These are phyloP conservation scores for Ascochyta koolunga DNA, from an alignment of 2,329 filamentous ascomycete genomes.

Conservation along the genomic window DNA sequence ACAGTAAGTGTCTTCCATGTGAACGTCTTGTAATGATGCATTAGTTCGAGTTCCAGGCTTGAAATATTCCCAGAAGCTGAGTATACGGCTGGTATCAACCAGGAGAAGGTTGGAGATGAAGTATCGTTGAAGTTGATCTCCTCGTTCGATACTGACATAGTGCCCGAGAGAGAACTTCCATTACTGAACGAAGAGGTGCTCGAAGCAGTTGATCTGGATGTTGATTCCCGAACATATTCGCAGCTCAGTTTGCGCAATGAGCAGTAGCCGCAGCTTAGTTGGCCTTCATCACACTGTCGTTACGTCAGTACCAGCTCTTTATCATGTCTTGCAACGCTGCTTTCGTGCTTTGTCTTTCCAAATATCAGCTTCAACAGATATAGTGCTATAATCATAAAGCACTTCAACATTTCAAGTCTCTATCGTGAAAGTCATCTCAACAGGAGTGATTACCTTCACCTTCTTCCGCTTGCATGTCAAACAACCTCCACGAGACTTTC, in stretches of 20 bases:
- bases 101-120: conserved; percentile 9
- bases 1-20: conserved; percentile 35
- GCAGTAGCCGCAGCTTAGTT: conserved; percentile 39
- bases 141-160: not conserved
- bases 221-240: conserved; percentile 27
- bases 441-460: conserved; percentile 34
- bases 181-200: not conserved
- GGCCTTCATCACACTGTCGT: conserved; percentile 39
- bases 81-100: conserved; percentile 25
- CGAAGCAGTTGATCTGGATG: conserved; percentile 7
- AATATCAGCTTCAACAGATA: no score
- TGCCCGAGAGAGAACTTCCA: not conserved
- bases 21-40: conserved; percentile 34
- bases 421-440: no score
- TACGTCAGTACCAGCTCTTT: not conserved
- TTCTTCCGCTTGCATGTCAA: conserved; percentile 43
- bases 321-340: no score
- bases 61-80: conserved; percentile 32
- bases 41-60: conserved; percentile 24
- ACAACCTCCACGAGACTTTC: conserved; percentile 41
- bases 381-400: no score
- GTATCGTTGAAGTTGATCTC: conserved; percentile 23
- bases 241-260: conserved; percentile 31
- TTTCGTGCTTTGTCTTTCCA: no score
- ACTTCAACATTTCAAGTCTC: no score